Base-by-base conservation (phyloP, 129 eudicot species). In the Flaveria robusta region DNA sequence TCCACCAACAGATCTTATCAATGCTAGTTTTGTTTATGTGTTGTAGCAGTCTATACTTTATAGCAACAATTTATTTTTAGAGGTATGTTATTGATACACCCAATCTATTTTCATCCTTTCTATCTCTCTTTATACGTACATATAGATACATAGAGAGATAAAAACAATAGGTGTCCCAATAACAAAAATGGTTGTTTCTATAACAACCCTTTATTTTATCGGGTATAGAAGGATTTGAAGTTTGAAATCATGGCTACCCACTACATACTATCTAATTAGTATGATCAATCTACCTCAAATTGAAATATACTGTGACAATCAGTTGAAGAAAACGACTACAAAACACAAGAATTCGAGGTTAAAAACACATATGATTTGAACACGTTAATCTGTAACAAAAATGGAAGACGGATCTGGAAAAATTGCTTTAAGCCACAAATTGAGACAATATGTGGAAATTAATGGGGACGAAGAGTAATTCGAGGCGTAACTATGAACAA, bases 1-100 rank as follows among this genome's bases (percentile, higher is more conserved):
- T 60, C 60, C 45, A 47, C 71, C 47, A 47, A 63, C 62, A 75
- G 59, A 75, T 75, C 63, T 75, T 46, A 74, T 62, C 50, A 1
- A 50, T 60, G 70, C 18, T 60, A 74, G 2, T 22, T 22, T 41
- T 72, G 14, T 34, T 70, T 8, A 45, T 70, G 47, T 68, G 46
- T 24, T 47, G 7, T 46, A 70, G 31, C 51, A 41, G 27, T 66
- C n/a, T n/a, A n/a, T n/a, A n/a, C n/a, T n/a, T 66, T 37, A 66
- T 66, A 37, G 51, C 39, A 39, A 9, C 71, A 41, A 41, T 66
- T 18, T 8, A n/a, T n/a, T n/a, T n/a, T n/a, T n/a, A n/a, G n/a
- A n/a, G n/a, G n/a, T n/a, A n/a, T n/a, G n/a, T n/a, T n/a, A n/a
- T n/a, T n/a, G n/a, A n/a, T n/a, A n/a, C n/a, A n/a, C n/a, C n/a